Evolutionary conservation across 2,329 filamentous ascomycete species (phyloP).

Genomic region (Diaporthe capsici): DNA sequence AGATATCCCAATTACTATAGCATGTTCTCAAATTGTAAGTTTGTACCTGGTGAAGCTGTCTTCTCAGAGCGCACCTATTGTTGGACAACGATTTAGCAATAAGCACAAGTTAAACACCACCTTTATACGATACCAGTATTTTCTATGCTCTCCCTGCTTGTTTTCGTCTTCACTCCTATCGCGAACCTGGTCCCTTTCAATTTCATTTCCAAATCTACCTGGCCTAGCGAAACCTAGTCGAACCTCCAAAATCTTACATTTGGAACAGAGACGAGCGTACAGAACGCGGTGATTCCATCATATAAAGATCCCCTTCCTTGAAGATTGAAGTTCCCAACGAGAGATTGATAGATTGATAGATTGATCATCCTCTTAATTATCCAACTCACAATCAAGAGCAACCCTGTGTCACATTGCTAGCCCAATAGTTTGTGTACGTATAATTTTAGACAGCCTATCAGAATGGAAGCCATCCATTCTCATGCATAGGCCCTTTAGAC

Average conservation of each 20-base stretch:
- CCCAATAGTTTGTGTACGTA: background rate
- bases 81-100: too few species aligned
- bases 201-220: background rate
- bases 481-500: background rate
- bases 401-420: background rate
- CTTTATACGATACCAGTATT: too few species aligned
- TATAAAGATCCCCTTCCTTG: background rate
- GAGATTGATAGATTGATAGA: too few species aligned
- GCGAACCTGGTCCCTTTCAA: background rate
- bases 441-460: background rate
- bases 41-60: too few species aligned
- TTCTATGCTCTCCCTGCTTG: too few species aligned
- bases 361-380: background rate
- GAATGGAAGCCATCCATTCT: background rate
- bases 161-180: too few species aligned
- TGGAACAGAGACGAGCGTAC: too few species aligned
- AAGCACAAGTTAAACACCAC: too few species aligned
- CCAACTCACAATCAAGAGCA: background rate
- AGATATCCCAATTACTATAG: too few species aligned
- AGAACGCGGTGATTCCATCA: background rate
- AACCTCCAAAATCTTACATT: too few species aligned
- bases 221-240: background rate
- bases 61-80: too few species aligned
- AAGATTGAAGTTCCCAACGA: background rate
- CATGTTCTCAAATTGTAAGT: too few species aligned